A percentile compares a stretch with the other conserved stretches of the same genome.
Conservation (phyloP, 1,284 basidiomycete species). For the Vanrija humicola region DNA sequence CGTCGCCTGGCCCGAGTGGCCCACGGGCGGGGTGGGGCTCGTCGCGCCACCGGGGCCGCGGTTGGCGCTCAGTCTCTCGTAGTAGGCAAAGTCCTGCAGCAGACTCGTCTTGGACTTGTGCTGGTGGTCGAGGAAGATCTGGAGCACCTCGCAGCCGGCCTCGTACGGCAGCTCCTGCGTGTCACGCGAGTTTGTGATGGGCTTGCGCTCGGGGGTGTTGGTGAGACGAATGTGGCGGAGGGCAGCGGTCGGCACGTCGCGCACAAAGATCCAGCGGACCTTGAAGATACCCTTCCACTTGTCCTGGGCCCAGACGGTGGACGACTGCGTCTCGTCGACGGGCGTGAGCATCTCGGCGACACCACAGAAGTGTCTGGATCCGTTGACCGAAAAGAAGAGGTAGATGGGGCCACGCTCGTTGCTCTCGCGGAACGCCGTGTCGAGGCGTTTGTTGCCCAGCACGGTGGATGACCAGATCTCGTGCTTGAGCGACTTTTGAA, state of each 20-base stretch:
- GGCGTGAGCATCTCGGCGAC: conserved; percentile 94
- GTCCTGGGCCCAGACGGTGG: conserved; percentile 91
- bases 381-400: conserved; percentile 94
- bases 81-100: conserved; percentile 89
- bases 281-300: conserved; percentile 98
- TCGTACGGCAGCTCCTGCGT: conserved; percentile 82
- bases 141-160: conserved; percentile 88
- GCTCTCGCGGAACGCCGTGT: conserved; percentile 90
- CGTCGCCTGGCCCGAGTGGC: neutral
- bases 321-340: conserved; percentile 51
- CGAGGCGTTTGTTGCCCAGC: conserved; percentile 89
- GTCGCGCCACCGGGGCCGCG: neutral
- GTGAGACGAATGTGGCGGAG: conserved; percentile 53
- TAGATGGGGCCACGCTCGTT: conserved; percentile 83
- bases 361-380: conserved; percentile 92
- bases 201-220: conserved; percentile 93
- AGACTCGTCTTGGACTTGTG: conserved; percentile 72
- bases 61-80: conserved; percentile 55
- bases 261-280: conserved; percentile 90
- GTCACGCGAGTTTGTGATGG: conserved; percentile 78
- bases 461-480: conserved; percentile 97
- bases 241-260: conserved; percentile 80
- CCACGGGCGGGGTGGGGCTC: neutral
- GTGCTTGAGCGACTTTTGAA: conserved; percentile 92
- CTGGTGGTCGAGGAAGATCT: conserved; percentile 87